Base-by-base conservation (phyloP, 2,329 filamentous ascomycete species). In the Penicillium sp. region DNA sequence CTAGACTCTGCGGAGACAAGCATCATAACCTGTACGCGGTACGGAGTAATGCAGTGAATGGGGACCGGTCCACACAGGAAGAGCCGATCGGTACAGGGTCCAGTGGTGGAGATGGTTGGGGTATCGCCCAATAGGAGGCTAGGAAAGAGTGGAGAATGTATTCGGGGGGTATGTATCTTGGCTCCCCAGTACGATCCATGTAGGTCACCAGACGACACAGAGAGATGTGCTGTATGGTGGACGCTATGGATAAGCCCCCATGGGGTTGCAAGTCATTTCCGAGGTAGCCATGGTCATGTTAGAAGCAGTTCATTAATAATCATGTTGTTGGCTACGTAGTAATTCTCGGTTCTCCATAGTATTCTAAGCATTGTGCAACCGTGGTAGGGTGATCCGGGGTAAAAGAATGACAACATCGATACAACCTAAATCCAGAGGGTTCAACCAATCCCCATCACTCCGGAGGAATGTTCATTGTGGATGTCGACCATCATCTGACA, bases 111-210 rank as follows among this genome's bases (percentile, higher is more conserved):
- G 53, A 43, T 41, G 49, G 33, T 27, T 43, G 18, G 31, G 18
- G 22, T 27, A 27, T 25, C 8, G 22, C 22, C 30, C 30, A 18
- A 4, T 27, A 31, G 56, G 42, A 41, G 45, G 35, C n/a, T 18
- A 29, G 33, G 16, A 38, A 43, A 50, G 55, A 58, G 52, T 48
- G 54, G 52, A 55, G 55, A 54, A 42, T 58, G 58, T 55, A 50
- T 43, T 57, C 52, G 57, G 54, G 54, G 55, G 42, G 54, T 59
- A 60, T 53, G 54, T 59, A 60, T 53, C 49, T 29, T 43, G 31
- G 28, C 22, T 41, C 34, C 44, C 9, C 19, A 28, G 44, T 25
- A 8, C 22, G 22, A 22, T 22, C 41, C 7, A 33, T 7, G 30
- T 27, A 14, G 33, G 42, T 42, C 16, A 41, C n/a, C 41, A 16